Evolutionary conservation across 768 basidiomycete genomes (phyloP), one percentile per base, ranked within the genome.

Genomic region (Hirschioporus abietinus): DNA sequence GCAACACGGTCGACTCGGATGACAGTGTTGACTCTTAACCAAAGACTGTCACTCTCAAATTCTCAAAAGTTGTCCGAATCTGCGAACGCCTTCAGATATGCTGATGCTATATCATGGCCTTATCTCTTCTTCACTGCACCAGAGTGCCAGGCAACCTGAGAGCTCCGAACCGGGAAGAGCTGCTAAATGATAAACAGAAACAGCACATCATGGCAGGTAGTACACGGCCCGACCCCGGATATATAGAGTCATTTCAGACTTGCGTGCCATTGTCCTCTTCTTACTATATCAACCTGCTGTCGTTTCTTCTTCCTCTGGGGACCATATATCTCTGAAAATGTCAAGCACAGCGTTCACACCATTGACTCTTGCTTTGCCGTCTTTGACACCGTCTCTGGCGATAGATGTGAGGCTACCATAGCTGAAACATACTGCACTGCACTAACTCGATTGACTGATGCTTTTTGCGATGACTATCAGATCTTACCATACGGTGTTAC

Each of bases 401-500:
- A 72, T 89, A n/a, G 88, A 90, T 83, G 88, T 86, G 68, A 63
- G 76, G 63, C 7, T 57, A 63, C 7, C 59, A 26, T 23, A n/a
- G 2, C 2, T 59, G 67, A 42, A 35, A 24, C 60, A 34, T 59
- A 66, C 64, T 64, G 69, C 65, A 65, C 63, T 35, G 59, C 27
- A 66, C 70, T 58, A 66, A 5, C 12, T 52, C 12, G 20, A 15
- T 15, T 66, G 60, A n/a, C 57, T 64, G 35, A 25, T 62, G 65
- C 64, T 64, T 61, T 3, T 66, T 63, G 64, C 34, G 15, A 26
- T 58, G 24, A 52, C 12, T 15, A 61, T 24, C 67, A 90, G 88
- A 78, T 91, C 68, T 78, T 91, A 58, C 88, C 89, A 7, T 79
- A 82, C 68, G 90, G 90, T 8, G 77, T 90, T 69, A 90, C 89